These are phyloP conservation scores for Tothia fuscella DNA, from an alignment of 2,329 filamentous ascomycete species.

Conservation along the genomic window DNA sequence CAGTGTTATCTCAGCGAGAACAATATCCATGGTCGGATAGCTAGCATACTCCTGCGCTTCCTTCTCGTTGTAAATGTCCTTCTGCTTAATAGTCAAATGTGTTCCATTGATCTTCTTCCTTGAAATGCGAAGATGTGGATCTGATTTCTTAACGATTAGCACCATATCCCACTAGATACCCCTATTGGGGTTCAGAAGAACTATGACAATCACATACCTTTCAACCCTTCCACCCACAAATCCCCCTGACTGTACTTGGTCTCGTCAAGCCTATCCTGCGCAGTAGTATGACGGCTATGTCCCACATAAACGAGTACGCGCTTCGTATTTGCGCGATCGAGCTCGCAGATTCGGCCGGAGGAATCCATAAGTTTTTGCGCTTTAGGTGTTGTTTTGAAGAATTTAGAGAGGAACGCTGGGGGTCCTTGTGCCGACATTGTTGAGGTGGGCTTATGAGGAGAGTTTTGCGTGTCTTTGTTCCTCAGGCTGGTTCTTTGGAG, in stretches of 20 bases:
- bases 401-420: not conserved
- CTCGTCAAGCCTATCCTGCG: not conserved
- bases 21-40: not conserved
- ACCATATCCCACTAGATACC: not conserved
- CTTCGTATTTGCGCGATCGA: not conserved
- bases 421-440: not conserved
- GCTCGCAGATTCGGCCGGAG: conserved; percentile 1
- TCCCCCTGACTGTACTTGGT: not conserved
- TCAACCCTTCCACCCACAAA: not conserved
- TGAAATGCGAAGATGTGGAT: conserved; percentile 1
- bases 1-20: not conserved
- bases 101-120: not conserved
- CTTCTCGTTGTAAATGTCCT: not conserved
- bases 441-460: too few species aligned
- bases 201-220: not conserved
- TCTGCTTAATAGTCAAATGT: not conserved
- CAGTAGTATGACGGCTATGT: not conserved
- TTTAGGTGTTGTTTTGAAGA: conserved; percentile 5
- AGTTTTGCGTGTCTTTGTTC: too few species aligned
- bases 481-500: not conserved
- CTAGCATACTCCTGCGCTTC: not conserved
- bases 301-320: conserved; percentile 3
- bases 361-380: conserved; percentile 7
- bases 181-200: not conserved
- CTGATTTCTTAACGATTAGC: not conserved